Base-by-base conservation (phyloP, 1,284 basidiomycete species). In the Irpex lacteus region DNA sequence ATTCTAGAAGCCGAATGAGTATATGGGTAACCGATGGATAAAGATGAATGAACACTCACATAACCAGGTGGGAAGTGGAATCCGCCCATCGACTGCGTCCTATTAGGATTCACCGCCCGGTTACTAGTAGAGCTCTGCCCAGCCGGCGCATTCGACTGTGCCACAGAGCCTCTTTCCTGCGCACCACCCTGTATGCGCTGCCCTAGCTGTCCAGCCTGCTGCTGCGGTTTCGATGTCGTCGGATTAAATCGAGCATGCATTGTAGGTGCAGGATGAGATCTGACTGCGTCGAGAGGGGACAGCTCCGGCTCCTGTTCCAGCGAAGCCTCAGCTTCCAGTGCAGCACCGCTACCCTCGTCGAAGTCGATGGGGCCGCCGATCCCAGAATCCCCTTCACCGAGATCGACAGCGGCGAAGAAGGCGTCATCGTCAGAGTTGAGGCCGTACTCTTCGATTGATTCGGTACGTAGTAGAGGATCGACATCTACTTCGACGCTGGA, bases 341-440 rank as follows among this genome's bases (percentile, higher is more conserved):
- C 26, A 2, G 3, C 52, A 32, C 73, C 67, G 44, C 63, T 68
- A 15, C 72, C 77, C 60, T 84, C 83, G 15, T 84, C 83, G 56
- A 76, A 82, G 66, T 85, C 80, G 60, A 89, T 83, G 5, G 71
- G 76, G 3, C 75, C 67, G 6, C 76, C 76, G 7, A 77, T 49
- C 13, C 74, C 76, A 49, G 70, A 69, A 65, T 88, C 86, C n/a
- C 76, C 77, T 9, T 85, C 84, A 1, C 79, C 82, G 1, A 88
- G 76, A 66, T 89, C 87, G 21, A 89, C 77, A 7, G 79, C 75
- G 26, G 86, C 86, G 47, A 87, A 76, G 66, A 89, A 82, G 4
- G 80, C 85, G 62, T 85, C 88, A 59, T 90, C 89, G 44, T 91
- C 86, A 0, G 85, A 87, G 56, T 77, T 75, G 68, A 88, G 82